Percentiles rank a stretch among this genome's conserved stretches.
Conservation (phyloP, 106 monocot genomes). For the Agapanthus africanus region DNA sequence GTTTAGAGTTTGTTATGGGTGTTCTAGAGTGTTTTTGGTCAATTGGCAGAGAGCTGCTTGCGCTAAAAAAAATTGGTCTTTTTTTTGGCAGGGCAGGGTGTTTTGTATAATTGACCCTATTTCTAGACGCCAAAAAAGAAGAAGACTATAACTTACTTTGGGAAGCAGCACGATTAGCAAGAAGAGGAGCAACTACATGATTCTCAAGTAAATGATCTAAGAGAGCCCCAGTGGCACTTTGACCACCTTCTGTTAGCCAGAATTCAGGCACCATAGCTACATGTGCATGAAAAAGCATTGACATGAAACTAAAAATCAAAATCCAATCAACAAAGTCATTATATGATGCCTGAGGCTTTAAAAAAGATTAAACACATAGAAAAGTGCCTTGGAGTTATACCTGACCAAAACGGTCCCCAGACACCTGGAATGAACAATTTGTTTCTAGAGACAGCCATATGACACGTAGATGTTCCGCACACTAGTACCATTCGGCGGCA, state of each 20-base stretch:
- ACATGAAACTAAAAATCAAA: not conserved
- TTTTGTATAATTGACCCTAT: no score
- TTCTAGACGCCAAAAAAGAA: not conserved
- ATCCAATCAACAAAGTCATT: not conserved
- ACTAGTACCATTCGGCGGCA: constrained; percentile 83
- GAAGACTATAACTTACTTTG: constrained; percentile 34
- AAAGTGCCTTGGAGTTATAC: constrained; percentile 24
- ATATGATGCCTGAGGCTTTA: not conserved
- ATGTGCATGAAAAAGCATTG: constrained; percentile 10
- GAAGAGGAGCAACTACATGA: constrained; percentile 64
- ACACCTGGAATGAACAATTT: constrained; percentile 91
- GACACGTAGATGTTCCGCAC: constrained; percentile 97
- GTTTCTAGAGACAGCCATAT: constrained; percentile 79
- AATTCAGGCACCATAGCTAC: constrained; percentile 91
- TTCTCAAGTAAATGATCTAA: constrained; percentile 81
- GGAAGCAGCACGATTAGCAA: constrained; percentile 87
- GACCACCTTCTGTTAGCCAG: constrained; percentile 99
- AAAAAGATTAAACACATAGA: not conserved
- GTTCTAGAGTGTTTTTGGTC: no score
- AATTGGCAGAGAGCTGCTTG: no score
- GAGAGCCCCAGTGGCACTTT: constrained; percentile 94
- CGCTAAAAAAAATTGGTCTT: no score
- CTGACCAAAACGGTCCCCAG: constrained; percentile 99
- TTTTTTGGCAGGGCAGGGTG: no score
- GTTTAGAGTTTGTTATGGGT: no score